Evolutionary conservation across 106 monocot species (phyloP).

Genomic region (Chionographis japonica): DNA sequence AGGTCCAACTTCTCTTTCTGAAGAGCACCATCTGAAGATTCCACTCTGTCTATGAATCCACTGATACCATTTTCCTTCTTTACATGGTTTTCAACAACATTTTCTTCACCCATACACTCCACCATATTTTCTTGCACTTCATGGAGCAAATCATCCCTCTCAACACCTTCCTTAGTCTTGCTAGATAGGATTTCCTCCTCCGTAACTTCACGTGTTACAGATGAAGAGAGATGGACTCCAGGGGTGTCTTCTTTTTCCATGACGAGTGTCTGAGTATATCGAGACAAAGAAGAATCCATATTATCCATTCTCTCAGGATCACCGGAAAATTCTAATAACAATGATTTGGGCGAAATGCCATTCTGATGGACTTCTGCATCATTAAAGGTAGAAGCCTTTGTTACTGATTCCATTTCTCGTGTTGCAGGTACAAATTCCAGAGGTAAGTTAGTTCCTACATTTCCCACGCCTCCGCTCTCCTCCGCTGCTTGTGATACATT

Average conservation of each 20-base stretch:
- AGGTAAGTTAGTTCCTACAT: slow-evolving; percentile 3
- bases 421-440: slow-evolving; percentile 3
- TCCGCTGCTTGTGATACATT: slow-evolving; percentile 11
- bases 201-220: background rate
- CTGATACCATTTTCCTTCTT: background rate
- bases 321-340: background rate
- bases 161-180: background rate
- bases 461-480: slow-evolving; percentile 4
- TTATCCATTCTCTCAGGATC: slow-evolving; percentile 11
- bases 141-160: background rate
- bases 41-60: background rate
- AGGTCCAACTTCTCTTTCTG: slow-evolving; percentile 2
- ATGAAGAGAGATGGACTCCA: slow-evolving; percentile 7
- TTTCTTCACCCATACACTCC: background rate
- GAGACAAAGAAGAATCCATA: slow-evolving; percentile 4
- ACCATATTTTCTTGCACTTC: slow-evolving; percentile 1
- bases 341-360: slow-evolving; percentile 19
- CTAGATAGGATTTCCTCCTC: slow-evolving; percentile 3
- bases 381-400: background rate
- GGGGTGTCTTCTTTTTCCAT: background rate
- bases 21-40: background rate
- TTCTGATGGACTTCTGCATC: slow-evolving; percentile 3
- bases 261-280: background rate
- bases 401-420: background rate
- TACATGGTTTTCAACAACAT: background rate